A percentile compares a stretch with the other conserved stretches of the same genome.
These are phyloP conservation scores for Talaromyces borbonicus DNA, from an alignment of 495 filamentous ascomycete genomes.

Conservation along the genomic window DNA sequence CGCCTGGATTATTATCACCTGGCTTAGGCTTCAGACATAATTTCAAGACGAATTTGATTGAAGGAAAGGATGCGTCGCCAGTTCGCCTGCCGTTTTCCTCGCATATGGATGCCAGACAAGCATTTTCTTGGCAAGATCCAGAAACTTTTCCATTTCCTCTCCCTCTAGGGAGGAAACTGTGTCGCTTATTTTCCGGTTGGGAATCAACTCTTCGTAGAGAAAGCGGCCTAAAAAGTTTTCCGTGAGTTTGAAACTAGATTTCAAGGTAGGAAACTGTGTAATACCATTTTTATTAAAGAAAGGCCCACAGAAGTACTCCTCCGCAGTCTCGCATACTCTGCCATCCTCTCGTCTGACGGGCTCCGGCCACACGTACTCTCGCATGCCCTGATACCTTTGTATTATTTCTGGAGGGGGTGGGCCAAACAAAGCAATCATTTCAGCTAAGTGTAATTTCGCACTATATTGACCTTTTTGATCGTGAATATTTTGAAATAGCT, in stretches of 20 bases:
- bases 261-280: slow-evolving; percentile 14
- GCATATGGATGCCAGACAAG: slow-evolving; percentile 26
- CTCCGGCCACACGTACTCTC: slow-evolving; percentile 24
- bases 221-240: slow-evolving; percentile 25
- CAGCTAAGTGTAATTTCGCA: slow-evolving; percentile 17
- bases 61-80: slow-evolving; percentile 29
- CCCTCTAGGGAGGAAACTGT: slow-evolving; percentile 21
- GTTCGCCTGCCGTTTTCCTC: slow-evolving; percentile 27
- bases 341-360: slow-evolving; percentile 25
- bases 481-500: slow-evolving; percentile 16
- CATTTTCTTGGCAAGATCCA: slow-evolving; percentile 32
- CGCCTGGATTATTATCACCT: too few relatives aligned
- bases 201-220: slow-evolving; percentile 26
- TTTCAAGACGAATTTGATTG: too few relatives aligned
- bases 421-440: slow-evolving; percentile 21
- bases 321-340: slow-evolving; percentile 24
- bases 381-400: slow-evolving; percentile 31
- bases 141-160: slow-evolving; percentile 32
- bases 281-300: slow-evolving; percentile 30
- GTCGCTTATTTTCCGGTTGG: slow-evolving; percentile 23
- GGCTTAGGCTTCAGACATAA: too few relatives aligned
- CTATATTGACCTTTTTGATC: slow-evolving; percentile 11
- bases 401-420: slow-evolving; percentile 25
- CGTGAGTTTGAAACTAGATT: slow-evolving; percentile 20
- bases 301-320: slow-evolving; percentile 29